phyloP scores from a whole-genome alignment of 1,139 yeast genomes.

The Hemisphaericaspora subhashii region DNA sequence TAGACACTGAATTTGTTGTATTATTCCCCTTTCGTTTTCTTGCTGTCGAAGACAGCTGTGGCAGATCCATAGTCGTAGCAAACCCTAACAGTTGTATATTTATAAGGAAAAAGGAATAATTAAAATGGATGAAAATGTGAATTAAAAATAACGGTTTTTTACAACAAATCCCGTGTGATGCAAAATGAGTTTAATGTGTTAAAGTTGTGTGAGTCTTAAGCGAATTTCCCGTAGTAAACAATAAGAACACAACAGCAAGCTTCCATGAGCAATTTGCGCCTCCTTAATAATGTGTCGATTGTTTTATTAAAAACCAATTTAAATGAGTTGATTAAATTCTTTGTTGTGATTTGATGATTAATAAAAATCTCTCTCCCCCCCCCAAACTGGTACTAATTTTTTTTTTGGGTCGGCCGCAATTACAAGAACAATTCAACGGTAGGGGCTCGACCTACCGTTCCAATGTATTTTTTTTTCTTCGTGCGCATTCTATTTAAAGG shows the following conservation, averaged over 20 bases:
- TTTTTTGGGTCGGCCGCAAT: no score
- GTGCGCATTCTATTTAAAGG: not conserved
- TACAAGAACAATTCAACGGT: not conserved
- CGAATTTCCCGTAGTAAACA: not conserved
- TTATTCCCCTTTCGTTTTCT: not conserved
- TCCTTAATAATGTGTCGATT: no score
- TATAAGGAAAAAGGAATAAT: no score
- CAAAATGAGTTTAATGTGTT: no score
- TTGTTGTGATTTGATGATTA: not conserved
- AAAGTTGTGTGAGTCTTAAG: not conserved
- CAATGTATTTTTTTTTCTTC: not conserved
- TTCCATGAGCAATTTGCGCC: not conserved
- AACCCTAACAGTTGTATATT: no score
- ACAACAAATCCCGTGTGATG: no score
- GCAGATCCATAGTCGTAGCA: constrained; percentile 2
- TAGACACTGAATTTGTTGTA: not conserved
- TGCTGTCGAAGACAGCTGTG: not conserved
- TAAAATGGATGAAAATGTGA: no score
- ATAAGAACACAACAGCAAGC: not conserved
- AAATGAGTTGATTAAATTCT: not conserved
- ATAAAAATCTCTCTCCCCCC: no score
- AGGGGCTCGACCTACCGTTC: not conserved
- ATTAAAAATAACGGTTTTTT: no score
- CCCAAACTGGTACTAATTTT: not conserved
- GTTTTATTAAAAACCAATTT: no score